These are phyloP conservation scores for Colletotrichum agaves DNA, from an alignment of 2,329 filamentous ascomycete species.

Conservation along the genomic window DNA sequence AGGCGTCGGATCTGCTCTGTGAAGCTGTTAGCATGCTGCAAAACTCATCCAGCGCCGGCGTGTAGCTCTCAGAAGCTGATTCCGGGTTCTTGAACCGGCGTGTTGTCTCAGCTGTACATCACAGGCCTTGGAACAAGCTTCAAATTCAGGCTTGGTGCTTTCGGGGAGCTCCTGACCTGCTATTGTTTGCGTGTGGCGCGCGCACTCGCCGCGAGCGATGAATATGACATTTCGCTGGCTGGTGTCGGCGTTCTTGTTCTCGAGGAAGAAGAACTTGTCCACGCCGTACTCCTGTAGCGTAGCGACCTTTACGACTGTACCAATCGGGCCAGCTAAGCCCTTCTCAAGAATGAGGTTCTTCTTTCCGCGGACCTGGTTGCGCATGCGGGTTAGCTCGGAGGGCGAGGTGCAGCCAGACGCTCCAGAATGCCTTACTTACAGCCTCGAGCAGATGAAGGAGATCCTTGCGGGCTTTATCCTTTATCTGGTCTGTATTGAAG, in stretches of 20 bases:
- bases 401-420: not conserved
- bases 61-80: slow-evolving; percentile 8
- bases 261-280: slow-evolving; percentile 95
- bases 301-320: slow-evolving; percentile 93
- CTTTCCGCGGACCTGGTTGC: slow-evolving; percentile 88
- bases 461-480: slow-evolving; percentile 86
- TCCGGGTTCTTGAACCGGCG: not conserved
- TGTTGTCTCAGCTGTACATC: too few species aligned
- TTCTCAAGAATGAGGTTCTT: slow-evolving; percentile 97
- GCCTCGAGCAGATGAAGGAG: slow-evolving; percentile 91
- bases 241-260: slow-evolving; percentile 94
- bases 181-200: slow-evolving; percentile 83
- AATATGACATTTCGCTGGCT: slow-evolving; percentile 97
- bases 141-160: too few species aligned
- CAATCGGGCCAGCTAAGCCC: slow-evolving; percentile 87
- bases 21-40: slow-evolving; percentile 49
- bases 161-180: slow-evolving; percentile 73
- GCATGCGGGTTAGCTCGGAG: slow-evolving; percentile 21
- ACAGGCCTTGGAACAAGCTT: too few species aligned
- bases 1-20: slow-evolving; percentile 91
- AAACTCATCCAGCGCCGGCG: slow-evolving; percentile 42
- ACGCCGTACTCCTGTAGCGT: slow-evolving; percentile 97
- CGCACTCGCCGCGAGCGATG: slow-evolving; percentile 89
- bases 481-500: slow-evolving; percentile 81
- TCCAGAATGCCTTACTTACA: slow-evolving; percentile 70